Percentiles rank a stretch among this genome's conserved stretches.
Evolutionary conservation across 495 filamentous ascomycete species (phyloP).

Genomic region (Penicillium soppii): DNA sequence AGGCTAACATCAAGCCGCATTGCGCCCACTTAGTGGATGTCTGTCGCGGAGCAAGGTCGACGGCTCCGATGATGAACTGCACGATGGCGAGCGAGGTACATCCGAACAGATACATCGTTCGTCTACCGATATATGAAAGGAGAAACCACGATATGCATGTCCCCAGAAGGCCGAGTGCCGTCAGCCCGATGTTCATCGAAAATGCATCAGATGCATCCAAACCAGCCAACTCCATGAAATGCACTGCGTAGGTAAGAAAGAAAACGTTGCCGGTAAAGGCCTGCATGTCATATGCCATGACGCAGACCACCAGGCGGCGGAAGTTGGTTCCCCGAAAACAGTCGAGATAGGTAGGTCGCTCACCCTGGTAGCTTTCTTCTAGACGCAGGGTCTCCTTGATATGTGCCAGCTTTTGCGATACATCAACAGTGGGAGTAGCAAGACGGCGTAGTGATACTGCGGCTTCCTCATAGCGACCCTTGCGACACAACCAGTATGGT

Average conservation of each 20-base stretch:
- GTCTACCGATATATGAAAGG: slow-evolving; percentile 56
- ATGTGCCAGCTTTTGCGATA: slow-evolving; percentile 25
- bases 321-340: slow-evolving; percentile 46
- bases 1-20: slow-evolving; percentile 56
- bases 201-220: slow-evolving; percentile 56
- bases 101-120: slow-evolving; percentile 54
- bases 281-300: slow-evolving; percentile 52
- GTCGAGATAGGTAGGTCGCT: slow-evolving; percentile 37
- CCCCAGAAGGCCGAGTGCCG: slow-evolving; percentile 63
- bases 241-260: slow-evolving; percentile 36
- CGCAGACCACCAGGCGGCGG: slow-evolving; percentile 46
- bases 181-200: slow-evolving; percentile 64
- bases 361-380: slow-evolving; percentile 45
- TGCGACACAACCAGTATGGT: slow-evolving; percentile 49
- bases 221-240: slow-evolving; percentile 60
- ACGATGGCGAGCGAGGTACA: slow-evolving; percentile 47
- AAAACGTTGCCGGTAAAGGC: slow-evolving; percentile 33
- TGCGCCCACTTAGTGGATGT: slow-evolving; percentile 49
- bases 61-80: slow-evolving; percentile 57
- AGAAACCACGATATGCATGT: slow-evolving; percentile 66
- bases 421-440: slow-evolving; percentile 17
- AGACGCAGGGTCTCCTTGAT: slow-evolving; percentile 35
- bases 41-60: slow-evolving; percentile 51
- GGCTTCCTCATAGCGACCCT: slow-evolving; percentile 42
- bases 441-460: slow-evolving; percentile 34